These are phyloP conservation scores for Theileria orientalis DNA, from an alignment of 169 alveolate genomes.

Conservation along the genomic window DNA sequence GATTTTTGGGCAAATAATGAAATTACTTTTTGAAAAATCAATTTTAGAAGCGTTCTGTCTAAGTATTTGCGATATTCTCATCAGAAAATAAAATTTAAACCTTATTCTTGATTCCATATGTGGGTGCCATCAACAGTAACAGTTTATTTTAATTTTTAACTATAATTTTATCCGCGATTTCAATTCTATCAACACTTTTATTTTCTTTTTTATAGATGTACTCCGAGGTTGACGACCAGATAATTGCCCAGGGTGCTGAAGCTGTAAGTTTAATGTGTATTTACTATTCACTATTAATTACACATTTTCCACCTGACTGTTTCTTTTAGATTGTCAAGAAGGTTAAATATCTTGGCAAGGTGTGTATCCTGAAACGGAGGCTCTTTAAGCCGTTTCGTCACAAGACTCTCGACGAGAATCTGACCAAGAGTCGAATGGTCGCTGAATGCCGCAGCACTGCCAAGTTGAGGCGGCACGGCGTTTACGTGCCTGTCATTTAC, in stretches of 20 bases:
- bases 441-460: conserved; percentile 67
- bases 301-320: neutral
- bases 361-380: conserved; percentile 65
- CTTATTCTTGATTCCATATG: no score
- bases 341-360: conserved; percentile 46
- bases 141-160: neutral
- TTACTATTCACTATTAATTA: neutral
- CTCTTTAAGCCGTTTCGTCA: conserved; percentile 67
- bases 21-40: neutral
- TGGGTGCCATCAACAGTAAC: neutral
- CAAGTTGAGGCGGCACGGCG: conserved; percentile 59
- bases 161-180: neutral
- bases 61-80: neutral
- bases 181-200: neutral
- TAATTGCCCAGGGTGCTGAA: conserved; percentile 65
- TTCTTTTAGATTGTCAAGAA: conserved; percentile 14
- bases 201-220: neutral
- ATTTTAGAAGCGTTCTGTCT: neutral
- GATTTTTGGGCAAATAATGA: neutral
- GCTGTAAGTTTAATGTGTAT: conserved; percentile 30
- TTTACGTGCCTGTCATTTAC: conserved; percentile 71
- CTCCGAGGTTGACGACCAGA: neutral
- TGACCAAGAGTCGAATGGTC: conserved; percentile 61
- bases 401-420: conserved; percentile 59
- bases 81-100: neutral